A percentile compares a stretch with the other conserved stretches of the same genome.
Evolutionary conservation across 257 asterid species (phyloP).

Genomic region (Solanum tarijense): DNA sequence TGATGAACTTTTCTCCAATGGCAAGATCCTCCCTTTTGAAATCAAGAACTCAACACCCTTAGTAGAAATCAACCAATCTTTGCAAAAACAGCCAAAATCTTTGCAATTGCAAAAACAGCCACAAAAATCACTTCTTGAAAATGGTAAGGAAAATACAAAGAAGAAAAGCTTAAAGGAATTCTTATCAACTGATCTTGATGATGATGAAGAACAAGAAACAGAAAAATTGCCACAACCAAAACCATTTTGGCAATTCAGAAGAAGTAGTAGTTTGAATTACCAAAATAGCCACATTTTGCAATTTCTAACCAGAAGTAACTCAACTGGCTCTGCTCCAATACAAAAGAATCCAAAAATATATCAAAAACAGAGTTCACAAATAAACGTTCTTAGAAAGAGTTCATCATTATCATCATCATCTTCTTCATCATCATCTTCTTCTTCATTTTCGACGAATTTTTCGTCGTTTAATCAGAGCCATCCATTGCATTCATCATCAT

Average conservation of each 20-base stretch:
- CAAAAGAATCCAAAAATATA: slow-evolving; percentile 30
- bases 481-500: slow-evolving; percentile 11
- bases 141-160: slow-evolving; percentile 7
- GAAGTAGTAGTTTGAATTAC: slow-evolving; percentile 60
- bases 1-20: slow-evolving; percentile 74
- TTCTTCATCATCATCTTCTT: neutral
- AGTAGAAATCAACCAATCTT: neutral
- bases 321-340: slow-evolving; percentile 75
- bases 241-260: slow-evolving; percentile 68
- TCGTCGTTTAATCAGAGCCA: slow-evolving; percentile 5
- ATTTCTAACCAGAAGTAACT: slow-evolving; percentile 59
- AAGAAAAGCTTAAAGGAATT: slow-evolving; percentile 58
- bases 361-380: slow-evolving; percentile 38
- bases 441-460: neutral
- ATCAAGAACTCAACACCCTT: slow-evolving; percentile 25
- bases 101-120: neutral
- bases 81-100: neutral
- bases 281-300: slow-evolving; percentile 32
- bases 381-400: slow-evolving; percentile 11
- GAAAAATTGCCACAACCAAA: slow-evolving; percentile 13
- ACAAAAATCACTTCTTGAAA: neutral
- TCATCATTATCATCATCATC: slow-evolving; percentile 16
- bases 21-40: slow-evolving; percentile 63
- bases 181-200: slow-evolving; percentile 31
- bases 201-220: slow-evolving; percentile 10